Conservation (phyloP, 352 stramenopile species). For the Phytopythium sindhum region DNA sequence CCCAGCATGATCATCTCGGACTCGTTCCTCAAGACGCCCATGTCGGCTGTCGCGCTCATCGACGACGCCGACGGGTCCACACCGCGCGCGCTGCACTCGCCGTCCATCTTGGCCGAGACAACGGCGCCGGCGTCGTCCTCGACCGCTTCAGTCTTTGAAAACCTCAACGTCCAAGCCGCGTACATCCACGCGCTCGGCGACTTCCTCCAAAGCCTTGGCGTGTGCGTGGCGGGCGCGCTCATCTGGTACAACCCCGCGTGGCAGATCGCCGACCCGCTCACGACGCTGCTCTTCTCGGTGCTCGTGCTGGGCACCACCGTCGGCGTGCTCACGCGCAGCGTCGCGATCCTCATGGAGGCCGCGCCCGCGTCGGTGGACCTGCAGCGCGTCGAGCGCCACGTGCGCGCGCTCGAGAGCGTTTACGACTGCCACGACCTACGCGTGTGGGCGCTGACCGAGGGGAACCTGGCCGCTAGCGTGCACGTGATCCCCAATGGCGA, state of each 20-base stretch:
- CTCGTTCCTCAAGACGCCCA: slow-evolving; percentile 61
- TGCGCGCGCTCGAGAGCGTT: slow-evolving; percentile 73
- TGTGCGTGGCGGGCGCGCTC: slow-evolving; percentile 93
- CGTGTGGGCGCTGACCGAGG: slow-evolving; percentile 95
- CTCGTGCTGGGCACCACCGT: slow-evolving; percentile 93
- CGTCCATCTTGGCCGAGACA: slow-evolving; percentile 13
- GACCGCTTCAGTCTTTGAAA: slow-evolving; percentile 53
- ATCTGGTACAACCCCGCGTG: slow-evolving; percentile 97
- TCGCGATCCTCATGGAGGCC: slow-evolving; percentile 95
- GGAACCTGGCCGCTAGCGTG: slow-evolving; percentile 87
- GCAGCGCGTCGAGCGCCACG: slow-evolving; percentile 47
- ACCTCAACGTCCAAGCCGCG: slow-evolving; percentile 96
- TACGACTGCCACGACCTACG: slow-evolving; percentile 97
- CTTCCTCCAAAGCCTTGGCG: slow-evolving; percentile 95
- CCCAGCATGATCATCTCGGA: slow-evolving; percentile 37
- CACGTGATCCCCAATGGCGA: slow-evolving; percentile 82
- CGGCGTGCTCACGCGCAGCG: slow-evolving; percentile 88
- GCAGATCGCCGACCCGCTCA: slow-evolving; percentile 96
- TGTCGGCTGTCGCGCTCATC: slow-evolving; percentile 77
- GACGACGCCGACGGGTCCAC: slow-evolving; percentile 15
- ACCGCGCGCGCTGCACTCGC: slow-evolving; percentile 6
- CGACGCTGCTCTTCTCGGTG: slow-evolving; percentile 95
- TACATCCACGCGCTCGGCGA: slow-evolving; percentile 98
- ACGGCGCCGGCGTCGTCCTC: slow-evolving; percentile 5
- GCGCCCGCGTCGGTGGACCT: slow-evolving; percentile 72